phyloP scores from a whole-genome alignment of 768 basidiomycete species.

The Boletus rubescentipes region DNA sequence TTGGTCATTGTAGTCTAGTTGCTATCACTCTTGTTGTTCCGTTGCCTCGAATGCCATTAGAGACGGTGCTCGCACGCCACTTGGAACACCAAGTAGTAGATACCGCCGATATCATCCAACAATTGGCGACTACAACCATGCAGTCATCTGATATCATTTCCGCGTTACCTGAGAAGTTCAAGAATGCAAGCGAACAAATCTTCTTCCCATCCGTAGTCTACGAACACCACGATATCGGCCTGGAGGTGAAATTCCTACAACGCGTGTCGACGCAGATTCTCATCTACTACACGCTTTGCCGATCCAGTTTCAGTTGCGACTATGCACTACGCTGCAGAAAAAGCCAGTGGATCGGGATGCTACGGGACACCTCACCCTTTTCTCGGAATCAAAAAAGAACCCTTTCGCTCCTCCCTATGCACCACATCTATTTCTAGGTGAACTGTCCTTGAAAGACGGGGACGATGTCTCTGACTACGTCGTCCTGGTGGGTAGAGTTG shows the following conservation, averaged over 20 bases:
- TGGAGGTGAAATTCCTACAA: slow-evolving; percentile 51
- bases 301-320: slow-evolving; percentile 76
- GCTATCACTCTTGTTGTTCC: neutral
- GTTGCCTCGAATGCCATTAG: neutral
- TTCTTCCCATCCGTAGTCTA: slow-evolving; percentile 76
- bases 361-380: slow-evolving; percentile 33
- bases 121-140: slow-evolving; percentile 9
- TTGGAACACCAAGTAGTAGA: too few species aligned
- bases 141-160: slow-evolving; percentile 50
- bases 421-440: slow-evolving; percentile 71
- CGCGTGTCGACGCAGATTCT: neutral
- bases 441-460: slow-evolving; percentile 52
- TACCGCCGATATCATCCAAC: neutral
- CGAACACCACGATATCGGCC: slow-evolving; percentile 56
- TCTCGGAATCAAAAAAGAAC: slow-evolving; percentile 43
- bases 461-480: slow-evolving; percentile 58
- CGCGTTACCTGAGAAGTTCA: slow-evolving; percentile 52
- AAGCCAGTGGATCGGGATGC: slow-evolving; percentile 60
- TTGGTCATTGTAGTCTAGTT: slow-evolving; percentile 5
- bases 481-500: slow-evolving; percentile 56
- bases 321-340: slow-evolving; percentile 82
- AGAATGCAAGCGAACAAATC: slow-evolving; percentile 65
- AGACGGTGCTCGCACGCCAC: slow-evolving; percentile 13
- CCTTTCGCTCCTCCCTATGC: slow-evolving; percentile 90
- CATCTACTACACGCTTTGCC: neutral